A percentile compares a stretch with the other conserved stretches of the same genome.
Evolutionary conservation across 805 yeast genomes (phyloP).

Genomic region (Yarrowia sp.): DNA sequence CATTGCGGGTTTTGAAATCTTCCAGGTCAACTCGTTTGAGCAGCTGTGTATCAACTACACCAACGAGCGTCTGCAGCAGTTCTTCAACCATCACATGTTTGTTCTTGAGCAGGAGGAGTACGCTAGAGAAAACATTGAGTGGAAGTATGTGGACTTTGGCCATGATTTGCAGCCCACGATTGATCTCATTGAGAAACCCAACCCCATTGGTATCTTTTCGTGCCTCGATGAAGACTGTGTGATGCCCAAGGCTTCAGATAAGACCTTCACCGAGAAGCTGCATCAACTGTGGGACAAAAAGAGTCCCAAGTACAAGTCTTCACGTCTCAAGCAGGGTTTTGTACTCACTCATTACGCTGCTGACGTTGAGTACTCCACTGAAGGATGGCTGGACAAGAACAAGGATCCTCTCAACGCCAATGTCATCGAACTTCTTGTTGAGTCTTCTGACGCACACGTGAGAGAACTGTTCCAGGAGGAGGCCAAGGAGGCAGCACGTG

Average conservation of each 20-base stretch:
- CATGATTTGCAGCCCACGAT: constrained; percentile 92
- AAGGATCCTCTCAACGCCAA: constrained; percentile 88
- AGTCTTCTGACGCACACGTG: constrained; percentile 58
- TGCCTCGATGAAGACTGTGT: constrained; percentile 92
- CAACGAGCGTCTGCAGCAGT: constrained; percentile 94
- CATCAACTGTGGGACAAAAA: constrained; percentile 58
- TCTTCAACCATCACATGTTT: constrained; percentile 91
- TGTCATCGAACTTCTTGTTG: constrained; percentile 57
- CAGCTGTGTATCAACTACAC: constrained; percentile 92
- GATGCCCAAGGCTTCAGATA: constrained; percentile 85
- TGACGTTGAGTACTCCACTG: constrained; percentile 86
- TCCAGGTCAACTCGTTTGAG: constrained; percentile 92
- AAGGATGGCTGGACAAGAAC: constrained; percentile 92
- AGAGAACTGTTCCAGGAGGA: constrained; percentile 51
- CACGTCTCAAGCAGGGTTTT: constrained; percentile 74
- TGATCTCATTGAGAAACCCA: constrained; percentile 75
- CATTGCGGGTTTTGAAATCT: constrained; percentile 96
- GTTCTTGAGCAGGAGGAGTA: constrained; percentile 98
- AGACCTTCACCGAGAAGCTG: constrained; percentile 76
- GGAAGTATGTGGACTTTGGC: constrained; percentile 94
- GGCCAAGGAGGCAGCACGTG: constrained; percentile 32
- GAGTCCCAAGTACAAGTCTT: constrained; percentile 62
- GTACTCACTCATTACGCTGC: constrained; percentile 93
- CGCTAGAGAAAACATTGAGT: constrained; percentile 86
- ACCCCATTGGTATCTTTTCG: constrained; percentile 79